phyloP scores from a whole-genome alignment of 768 basidiomycete species.

The Mycena albidolilacea region DNA sequence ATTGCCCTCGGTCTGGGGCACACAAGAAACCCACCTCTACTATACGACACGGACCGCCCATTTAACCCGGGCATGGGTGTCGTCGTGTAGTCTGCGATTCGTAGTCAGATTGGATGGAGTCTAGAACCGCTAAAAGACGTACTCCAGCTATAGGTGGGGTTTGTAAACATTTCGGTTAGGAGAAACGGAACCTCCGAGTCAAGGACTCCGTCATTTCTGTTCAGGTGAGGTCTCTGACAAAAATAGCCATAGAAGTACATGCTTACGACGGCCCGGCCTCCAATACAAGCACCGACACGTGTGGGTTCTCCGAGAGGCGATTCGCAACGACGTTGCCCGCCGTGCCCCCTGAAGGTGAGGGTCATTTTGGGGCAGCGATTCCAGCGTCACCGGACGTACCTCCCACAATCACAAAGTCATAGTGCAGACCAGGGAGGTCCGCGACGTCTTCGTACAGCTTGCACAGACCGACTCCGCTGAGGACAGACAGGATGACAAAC shows the following conservation, averaged over 20 bases:
- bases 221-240: slow-evolving; percentile 13
- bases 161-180: slow-evolving; percentile 1
- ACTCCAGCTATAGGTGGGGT: slow-evolving; percentile 33
- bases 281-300: slow-evolving; percentile 25
- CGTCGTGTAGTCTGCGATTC: slow-evolving; percentile 29
- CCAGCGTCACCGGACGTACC: slow-evolving; percentile 16
- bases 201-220: slow-evolving; percentile 23
- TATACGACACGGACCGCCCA: slow-evolving; percentile 21
- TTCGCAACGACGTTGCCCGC: not conserved
- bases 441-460: slow-evolving; percentile 31
- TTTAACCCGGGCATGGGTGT: slow-evolving; percentile 25
- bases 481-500: slow-evolving; percentile 13
- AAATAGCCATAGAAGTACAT: slow-evolving; percentile 16
- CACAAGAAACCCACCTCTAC: slow-evolving; percentile 21
- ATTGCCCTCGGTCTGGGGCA: not conserved
- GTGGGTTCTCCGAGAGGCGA: slow-evolving; percentile 19
- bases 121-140: slow-evolving; percentile 9
- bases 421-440: slow-evolving; percentile 24
- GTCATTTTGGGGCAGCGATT: slow-evolving; percentile 12
- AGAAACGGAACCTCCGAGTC: slow-evolving; percentile 33
- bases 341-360: slow-evolving; percentile 28
- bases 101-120: slow-evolving; percentile 18
- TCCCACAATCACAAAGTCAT: slow-evolving; percentile 30
- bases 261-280: slow-evolving; percentile 25
- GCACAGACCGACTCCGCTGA: slow-evolving; percentile 25